Evolutionary conservation across 2,329 filamentous ascomycete genomes (phyloP).

Genomic region (Thielaviopsis populi): DNA sequence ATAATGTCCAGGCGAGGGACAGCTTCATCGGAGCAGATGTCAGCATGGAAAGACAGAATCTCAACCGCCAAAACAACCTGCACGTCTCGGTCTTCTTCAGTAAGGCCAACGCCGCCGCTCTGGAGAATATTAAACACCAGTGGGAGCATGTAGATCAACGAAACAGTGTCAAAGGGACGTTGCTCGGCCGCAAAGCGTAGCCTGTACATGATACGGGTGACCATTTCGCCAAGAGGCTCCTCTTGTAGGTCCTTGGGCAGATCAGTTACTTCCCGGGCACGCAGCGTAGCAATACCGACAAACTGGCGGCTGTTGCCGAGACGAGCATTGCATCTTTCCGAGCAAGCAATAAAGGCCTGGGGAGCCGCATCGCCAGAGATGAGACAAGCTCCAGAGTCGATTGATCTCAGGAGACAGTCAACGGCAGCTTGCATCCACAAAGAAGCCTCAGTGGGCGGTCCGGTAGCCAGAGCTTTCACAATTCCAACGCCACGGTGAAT

Average conservation of each 20-base stretch:
- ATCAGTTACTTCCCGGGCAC: conserved; percentile 58
- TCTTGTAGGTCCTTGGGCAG: conserved; percentile 57
- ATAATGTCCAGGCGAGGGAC: conserved; percentile 66
- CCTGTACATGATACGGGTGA: conserved; percentile 81
- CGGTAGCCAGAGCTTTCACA: conserved; percentile 64
- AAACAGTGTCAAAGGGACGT: conserved; percentile 78
- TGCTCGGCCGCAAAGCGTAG: conserved; percentile 84
- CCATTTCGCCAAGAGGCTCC: conserved; percentile 69
- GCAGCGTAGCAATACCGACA: conserved; percentile 72
- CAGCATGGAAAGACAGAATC: conserved; percentile 76
- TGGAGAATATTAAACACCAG: conserved; percentile 65
- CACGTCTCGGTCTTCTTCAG: conserved; percentile 67
- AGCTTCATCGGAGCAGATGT: conserved; percentile 56
- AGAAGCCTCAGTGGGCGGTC: conserved; percentile 76
- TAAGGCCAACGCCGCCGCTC: conserved; percentile 60
- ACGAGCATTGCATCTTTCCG: conserved; percentile 57
- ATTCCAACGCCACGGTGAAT: conserved; percentile 75
- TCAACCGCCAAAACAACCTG: conserved; percentile 83
- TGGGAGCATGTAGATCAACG: conserved; percentile 74
- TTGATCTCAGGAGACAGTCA: conserved; percentile 53
- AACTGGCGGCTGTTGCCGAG: conserved; percentile 67
- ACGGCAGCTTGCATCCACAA: conserved; percentile 80
- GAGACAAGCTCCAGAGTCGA: conserved; percentile 66
- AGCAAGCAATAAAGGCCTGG: conserved; percentile 62
- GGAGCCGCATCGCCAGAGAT: conserved; percentile 70